Percentiles rank a stretch among this genome's conserved stretches.
Conservation (phyloP, 257 asterid species). For the Nyctanthes arbortristis region DNA sequence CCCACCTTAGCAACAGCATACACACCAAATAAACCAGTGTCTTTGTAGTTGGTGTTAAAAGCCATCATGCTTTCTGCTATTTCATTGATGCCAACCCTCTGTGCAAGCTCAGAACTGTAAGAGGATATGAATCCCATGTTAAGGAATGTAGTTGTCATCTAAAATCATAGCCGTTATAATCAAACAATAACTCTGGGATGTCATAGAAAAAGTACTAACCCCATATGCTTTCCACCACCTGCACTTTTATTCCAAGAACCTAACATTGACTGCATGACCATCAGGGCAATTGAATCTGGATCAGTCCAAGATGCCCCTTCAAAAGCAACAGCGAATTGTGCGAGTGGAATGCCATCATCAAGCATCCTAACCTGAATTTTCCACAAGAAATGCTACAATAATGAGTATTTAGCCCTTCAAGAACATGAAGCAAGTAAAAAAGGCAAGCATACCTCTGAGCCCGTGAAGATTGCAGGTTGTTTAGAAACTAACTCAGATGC, state of each 20-base stretch:
- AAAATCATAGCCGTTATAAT: not conserved
- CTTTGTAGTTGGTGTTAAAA: conserved; percentile 83
- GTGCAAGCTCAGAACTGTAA: conserved; percentile 74
- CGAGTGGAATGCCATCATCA: conserved; percentile 77
- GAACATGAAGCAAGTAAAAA: conserved; percentile 24
- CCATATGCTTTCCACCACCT: conserved; percentile 87
- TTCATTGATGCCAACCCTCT: conserved; percentile 73
- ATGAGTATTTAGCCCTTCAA: conserved; percentile 8
- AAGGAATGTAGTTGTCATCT: conserved; percentile 12
- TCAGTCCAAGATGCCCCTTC: conserved; percentile 96
- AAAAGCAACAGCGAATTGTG: conserved; percentile 87
- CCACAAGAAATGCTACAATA: conserved; percentile 11
- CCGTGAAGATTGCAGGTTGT: conserved; percentile 81
- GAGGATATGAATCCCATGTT: conserved; percentile 26
- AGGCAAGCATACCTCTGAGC: conserved; percentile 70
- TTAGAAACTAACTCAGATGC: conserved; percentile 64
- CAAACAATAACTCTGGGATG: not conserved
- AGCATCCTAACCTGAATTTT: conserved; percentile 65
- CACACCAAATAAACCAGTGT: conserved; percentile 90
- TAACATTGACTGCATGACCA: conserved; percentile 85
- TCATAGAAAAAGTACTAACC: conserved; percentile 44
- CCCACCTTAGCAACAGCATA: conserved; percentile 86
- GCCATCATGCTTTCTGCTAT: conserved; percentile 93
- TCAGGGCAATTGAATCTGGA: conserved; percentile 75
- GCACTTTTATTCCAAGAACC: conserved; percentile 82